These are phyloP conservation scores for Suillus tomentosus DNA, from an alignment of 768 basidiomycete species.

Conservation along the genomic window DNA sequence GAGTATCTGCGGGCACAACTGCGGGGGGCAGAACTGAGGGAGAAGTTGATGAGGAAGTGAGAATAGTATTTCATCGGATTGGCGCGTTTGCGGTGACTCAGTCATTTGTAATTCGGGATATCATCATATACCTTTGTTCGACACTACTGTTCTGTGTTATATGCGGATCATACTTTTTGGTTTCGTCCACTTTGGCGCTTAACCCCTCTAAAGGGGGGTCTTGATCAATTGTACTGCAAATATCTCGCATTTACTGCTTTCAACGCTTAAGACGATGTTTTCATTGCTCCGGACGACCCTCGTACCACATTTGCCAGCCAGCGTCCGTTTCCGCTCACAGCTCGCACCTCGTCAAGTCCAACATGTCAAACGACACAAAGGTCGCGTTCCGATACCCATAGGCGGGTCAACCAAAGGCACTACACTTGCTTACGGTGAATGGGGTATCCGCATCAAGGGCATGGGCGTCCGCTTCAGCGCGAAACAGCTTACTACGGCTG, in stretches of 20 bases:
- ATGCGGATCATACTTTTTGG: conserved; percentile 1
- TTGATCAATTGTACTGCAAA: not conserved
- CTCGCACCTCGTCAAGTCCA: conserved; percentile 85
- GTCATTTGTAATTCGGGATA: conserved; percentile 5
- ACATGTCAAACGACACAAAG: conserved; percentile 89
- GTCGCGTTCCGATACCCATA: conserved; percentile 77
- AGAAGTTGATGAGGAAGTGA: conserved; percentile 72
- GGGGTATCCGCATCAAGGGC: conserved; percentile 87
- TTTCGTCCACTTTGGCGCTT: not conserved
- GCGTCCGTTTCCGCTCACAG: conserved; percentile 47
- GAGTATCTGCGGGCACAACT: conserved; percentile 82
- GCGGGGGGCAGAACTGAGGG: conserved; percentile 82
- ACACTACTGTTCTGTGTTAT: not conserved
- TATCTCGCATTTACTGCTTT: not conserved
- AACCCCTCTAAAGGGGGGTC: not conserved
- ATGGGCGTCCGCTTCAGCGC: conserved; percentile 81
- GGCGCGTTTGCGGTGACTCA: not conserved
- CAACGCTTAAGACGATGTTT: not conserved
- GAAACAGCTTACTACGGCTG: conserved; percentile 79
- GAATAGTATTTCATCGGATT: not conserved
- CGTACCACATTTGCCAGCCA: not conserved
- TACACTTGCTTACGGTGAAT: conserved; percentile 88
- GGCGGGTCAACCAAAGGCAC: conserved; percentile 95
- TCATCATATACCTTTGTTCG: conserved; percentile 7
- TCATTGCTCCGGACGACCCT: not conserved